A percentile compares a stretch with the other conserved stretches of the same genome.
Evolutionary conservation across 495 filamentous ascomycete species (phyloP).

Genomic region (Jackrogersella multiformis): DNA sequence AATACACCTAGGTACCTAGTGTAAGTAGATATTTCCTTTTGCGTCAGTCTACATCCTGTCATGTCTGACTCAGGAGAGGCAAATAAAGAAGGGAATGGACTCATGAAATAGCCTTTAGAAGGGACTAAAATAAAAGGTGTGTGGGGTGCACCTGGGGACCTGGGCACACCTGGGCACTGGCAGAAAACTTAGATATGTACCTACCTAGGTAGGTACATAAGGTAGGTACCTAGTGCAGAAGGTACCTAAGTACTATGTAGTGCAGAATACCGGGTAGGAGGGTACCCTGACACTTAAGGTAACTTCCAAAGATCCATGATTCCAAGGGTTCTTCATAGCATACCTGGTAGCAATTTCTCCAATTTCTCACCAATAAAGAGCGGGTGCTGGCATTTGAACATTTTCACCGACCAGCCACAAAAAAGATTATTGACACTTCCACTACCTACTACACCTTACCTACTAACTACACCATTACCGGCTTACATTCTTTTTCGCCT

Average conservation of each 20-base stretch:
- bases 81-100: slow-evolving; percentile 21
- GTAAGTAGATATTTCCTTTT: slow-evolving; percentile 22
- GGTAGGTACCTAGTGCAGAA: too few species aligned
- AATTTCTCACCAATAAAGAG: slow-evolving; percentile 13
- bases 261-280: slow-evolving; percentile 22
- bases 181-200: slow-evolving; percentile 1
- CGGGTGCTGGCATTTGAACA: slow-evolving; percentile 22
- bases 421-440: slow-evolving; percentile 10
- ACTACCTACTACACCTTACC: slow-evolving; percentile 8
- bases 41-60: slow-evolving; percentile 2
- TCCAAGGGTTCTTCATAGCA: too few species aligned
- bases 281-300: slow-evolving; percentile 10
- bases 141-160: too few species aligned
- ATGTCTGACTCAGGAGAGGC: slow-evolving; percentile 33
- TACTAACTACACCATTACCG: slow-evolving; percentile 13
- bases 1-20: not conserved
- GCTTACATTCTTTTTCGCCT: slow-evolving; percentile 39
- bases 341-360: not conserved
- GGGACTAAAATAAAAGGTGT: slow-evolving; percentile 7
- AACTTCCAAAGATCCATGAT: too few species aligned
- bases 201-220: not conserved
- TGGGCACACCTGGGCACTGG: not conserved
- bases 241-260: not conserved
- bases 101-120: not conserved
- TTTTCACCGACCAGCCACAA: slow-evolving; percentile 34